Percentiles rank a stretch among this genome's conserved stretches.
Conservation (phyloP, 2,329 filamentous ascomycete species). For the Penicillium hordei region DNA sequence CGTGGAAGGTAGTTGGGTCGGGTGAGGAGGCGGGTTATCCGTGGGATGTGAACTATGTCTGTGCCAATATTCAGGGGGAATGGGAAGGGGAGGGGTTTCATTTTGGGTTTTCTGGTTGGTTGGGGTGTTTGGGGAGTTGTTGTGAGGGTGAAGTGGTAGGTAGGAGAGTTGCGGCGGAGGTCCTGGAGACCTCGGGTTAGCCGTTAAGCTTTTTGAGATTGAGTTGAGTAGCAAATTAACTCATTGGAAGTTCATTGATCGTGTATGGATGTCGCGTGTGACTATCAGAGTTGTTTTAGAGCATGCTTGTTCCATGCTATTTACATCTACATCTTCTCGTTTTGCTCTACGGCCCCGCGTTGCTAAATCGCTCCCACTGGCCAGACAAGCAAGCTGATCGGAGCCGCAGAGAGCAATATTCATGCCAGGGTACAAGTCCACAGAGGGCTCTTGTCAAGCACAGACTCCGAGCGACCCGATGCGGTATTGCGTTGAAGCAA, state of each 20-base stretch:
- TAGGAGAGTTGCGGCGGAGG: background rate
- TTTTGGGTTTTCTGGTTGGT: conserved; percentile 13
- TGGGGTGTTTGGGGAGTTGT: background rate
- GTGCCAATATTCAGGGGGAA: conserved; percentile 70
- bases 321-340: background rate
- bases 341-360: background rate
- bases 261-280: too few relatives aligned
- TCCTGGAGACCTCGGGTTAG: background rate
- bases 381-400: background rate
- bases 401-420: background rate
- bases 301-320: background rate
- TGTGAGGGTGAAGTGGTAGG: background rate
- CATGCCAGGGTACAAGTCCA: background rate
- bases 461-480: background rate
- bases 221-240: background rate
- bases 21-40: conserved; percentile 61
- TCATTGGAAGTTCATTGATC: background rate
- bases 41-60: conserved; percentile 71
- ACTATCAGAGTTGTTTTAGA: background rate
- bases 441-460: background rate
- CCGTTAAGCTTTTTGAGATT: background rate
- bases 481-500: background rate
- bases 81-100: conserved; percentile 55
- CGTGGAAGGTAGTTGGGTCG: conserved; percentile 41
- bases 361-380: background rate